These are phyloP conservation scores for Camelina laxa DNA, from an alignment of 345 rosid species.

Conservation along the genomic window DNA sequence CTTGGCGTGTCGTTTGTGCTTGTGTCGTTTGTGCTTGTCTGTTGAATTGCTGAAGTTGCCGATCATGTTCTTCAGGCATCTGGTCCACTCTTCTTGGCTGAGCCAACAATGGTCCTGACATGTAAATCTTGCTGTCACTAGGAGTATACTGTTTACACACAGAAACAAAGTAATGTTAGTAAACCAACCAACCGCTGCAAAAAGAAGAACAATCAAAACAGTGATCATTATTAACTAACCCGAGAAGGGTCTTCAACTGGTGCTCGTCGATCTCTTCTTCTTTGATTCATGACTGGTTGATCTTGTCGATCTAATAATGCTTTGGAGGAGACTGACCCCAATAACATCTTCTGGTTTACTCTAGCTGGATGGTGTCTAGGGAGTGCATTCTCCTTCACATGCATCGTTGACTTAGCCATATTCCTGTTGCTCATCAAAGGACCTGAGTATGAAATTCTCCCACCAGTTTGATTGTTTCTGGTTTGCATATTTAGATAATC, in stretches of 20 bases:
- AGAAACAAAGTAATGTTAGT: not conserved
- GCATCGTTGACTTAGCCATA: slow-evolving; percentile 6
- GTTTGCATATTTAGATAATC: slow-evolving; percentile 6
- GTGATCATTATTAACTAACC: slow-evolving; percentile 33
- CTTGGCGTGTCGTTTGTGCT: not conserved
- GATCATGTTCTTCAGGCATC: slow-evolving; percentile 83
- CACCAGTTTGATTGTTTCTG: slow-evolving; percentile 25
- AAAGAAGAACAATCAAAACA: not conserved
- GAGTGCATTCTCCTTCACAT: slow-evolving; percentile 38
- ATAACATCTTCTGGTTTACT: slow-evolving; percentile 19
- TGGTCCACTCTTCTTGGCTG: slow-evolving; percentile 77
- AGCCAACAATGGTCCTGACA: slow-evolving; percentile 72
- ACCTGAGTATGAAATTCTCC: slow-evolving; percentile 42
- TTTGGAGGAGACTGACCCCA: slow-evolving; percentile 32
- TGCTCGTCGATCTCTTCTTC: slow-evolving; percentile 33
- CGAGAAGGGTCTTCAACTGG: slow-evolving; percentile 34
- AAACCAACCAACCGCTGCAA: not conserved
- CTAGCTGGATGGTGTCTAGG: slow-evolving; percentile 35
- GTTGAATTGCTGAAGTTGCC: slow-evolving; percentile 62
- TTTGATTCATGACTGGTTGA: slow-evolving; percentile 22
- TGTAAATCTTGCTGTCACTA: slow-evolving; percentile 73
- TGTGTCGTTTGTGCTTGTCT: slow-evolving; percentile 21
- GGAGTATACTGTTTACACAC: slow-evolving; percentile 50
- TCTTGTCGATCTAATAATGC: slow-evolving; percentile 23
- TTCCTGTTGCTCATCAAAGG: slow-evolving; percentile 36